A percentile compares a stretch with the other conserved stretches of the same genome.
These are phyloP conservation scores for Hirsutella minnesotensis DNA, from an alignment of 2,329 filamentous ascomycete genomes.

Conservation along the genomic window DNA sequence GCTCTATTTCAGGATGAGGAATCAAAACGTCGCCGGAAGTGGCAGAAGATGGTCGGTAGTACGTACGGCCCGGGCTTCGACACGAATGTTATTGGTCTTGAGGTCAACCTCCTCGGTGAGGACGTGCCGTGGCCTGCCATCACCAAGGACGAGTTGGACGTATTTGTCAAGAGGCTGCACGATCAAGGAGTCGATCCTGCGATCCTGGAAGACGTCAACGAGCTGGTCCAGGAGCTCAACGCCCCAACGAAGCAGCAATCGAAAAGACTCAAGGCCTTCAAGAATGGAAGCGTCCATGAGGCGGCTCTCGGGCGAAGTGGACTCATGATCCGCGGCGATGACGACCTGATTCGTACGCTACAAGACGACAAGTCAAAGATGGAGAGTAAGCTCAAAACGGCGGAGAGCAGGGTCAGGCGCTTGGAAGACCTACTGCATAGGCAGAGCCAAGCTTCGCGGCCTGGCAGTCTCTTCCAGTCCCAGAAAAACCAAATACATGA, in stretches of 20 bases:
- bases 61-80: slow-evolving; percentile 59
- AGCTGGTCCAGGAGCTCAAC: slow-evolving; percentile 68
- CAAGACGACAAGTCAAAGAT: slow-evolving; percentile 71
- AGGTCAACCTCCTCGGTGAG: slow-evolving; percentile 74
- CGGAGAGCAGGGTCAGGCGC: slow-evolving; percentile 79
- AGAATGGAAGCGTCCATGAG: slow-evolving; percentile 91
- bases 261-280: slow-evolving; percentile 84
- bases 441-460: slow-evolving; percentile 51
- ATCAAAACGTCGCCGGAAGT: slow-evolving; percentile 74
- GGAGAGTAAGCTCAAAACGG: slow-evolving; percentile 66
- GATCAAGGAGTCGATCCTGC: slow-evolving; percentile 52
- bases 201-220: slow-evolving; percentile 59
- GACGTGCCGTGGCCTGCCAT: slow-evolving; percentile 70
- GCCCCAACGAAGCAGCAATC: slow-evolving; percentile 76
- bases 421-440: slow-evolving; percentile 87
- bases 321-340: slow-evolving; percentile 73
- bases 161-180: slow-evolving; percentile 57
- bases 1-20: slow-evolving; percentile 88
- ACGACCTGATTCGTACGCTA: slow-evolving; percentile 66
- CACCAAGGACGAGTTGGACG: slow-evolving; percentile 62
- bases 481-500: slow-evolving; percentile 33
- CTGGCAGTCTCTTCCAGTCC: slow-evolving; percentile 43
- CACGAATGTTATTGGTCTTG: slow-evolving; percentile 60
- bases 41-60: slow-evolving; percentile 75
- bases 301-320: slow-evolving; percentile 79